Evolutionary conservation across 208 protist genomes (phyloP).

Genomic region (Trypanosoma vivax): DNA sequence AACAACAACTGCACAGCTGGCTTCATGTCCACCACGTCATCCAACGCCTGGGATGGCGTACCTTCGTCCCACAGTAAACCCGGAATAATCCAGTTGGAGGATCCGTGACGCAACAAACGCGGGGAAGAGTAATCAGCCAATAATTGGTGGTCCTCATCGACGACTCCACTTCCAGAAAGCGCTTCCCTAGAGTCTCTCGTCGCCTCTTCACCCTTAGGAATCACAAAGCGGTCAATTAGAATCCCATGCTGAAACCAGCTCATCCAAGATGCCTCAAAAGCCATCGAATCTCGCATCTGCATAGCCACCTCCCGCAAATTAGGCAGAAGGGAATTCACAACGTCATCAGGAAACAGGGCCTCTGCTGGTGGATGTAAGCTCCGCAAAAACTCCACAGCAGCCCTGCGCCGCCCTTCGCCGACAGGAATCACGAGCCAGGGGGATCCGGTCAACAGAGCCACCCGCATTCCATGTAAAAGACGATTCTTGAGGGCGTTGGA

Average conservation of each 20-base stretch:
- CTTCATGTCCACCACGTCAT: not conserved
- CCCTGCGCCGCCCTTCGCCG: constrained; percentile 12
- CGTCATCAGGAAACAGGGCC: constrained; percentile 11
- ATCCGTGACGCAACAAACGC: constrained; percentile 14
- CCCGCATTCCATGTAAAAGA: constrained; percentile 36
- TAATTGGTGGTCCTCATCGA: not conserved
- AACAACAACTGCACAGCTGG: not conserved
- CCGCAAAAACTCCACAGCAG: constrained; percentile 6
- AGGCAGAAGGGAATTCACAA: constrained; percentile 2
- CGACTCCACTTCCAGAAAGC: not conserved
- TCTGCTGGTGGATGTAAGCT: constrained; percentile 1
- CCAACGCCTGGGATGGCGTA: not conserved
- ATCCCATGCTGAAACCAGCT: constrained; percentile 12
- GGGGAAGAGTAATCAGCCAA: not conserved
- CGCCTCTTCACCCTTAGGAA: not conserved
- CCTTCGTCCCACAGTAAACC: constrained; percentile 8
- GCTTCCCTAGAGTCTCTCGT: too few species aligned
- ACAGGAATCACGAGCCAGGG: constrained; percentile 56
- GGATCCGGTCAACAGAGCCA: constrained; percentile 49
- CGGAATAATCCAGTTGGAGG: constrained; percentile 17
- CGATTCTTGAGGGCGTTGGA: constrained; percentile 25
- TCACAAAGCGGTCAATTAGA: not conserved
- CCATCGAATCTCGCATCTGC: constrained; percentile 20
- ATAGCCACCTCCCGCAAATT: constrained; percentile 3
- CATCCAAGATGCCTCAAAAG: constrained; percentile 4